A percentile compares a stretch with the other conserved stretches of the same genome.
These are phyloP conservation scores for Nannochloropsis gaditana DNA, from an alignment of 108 stramenopile genomes.

Conservation along the genomic window DNA sequence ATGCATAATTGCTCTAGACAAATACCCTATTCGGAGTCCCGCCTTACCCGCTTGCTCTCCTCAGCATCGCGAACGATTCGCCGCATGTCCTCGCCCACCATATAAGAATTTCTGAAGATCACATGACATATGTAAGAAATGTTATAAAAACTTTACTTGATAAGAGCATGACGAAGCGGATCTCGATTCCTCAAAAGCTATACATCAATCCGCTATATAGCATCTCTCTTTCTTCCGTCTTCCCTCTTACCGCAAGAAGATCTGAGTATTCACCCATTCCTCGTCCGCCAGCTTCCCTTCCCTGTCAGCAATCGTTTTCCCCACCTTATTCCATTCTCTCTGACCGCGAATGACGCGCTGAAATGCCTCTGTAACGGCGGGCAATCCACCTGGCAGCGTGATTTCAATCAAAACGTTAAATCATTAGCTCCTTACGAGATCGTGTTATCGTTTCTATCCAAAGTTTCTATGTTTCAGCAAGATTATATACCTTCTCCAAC, in stretches of 20 bases:
- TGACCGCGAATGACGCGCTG: neutral
- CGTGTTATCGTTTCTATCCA: no score
- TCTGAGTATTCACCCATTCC: neutral
- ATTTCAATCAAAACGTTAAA: no score
- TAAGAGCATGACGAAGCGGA: neutral
- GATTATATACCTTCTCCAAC: neutral
- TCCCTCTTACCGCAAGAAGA: neutral
- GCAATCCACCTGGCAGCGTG: neutral
- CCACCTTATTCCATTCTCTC: neutral
- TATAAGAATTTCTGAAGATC: neutral
- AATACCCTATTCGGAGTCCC: no score
- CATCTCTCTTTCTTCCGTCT: neutral
- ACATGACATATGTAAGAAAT: neutral
- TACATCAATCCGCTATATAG: neutral
- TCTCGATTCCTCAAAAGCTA: neutral
- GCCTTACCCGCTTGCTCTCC: neutral
- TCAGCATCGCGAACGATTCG: neutral
- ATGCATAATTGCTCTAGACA: no score
- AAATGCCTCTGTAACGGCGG: neutral
- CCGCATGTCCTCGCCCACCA: conserved; percentile 17
- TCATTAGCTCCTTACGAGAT: no score
- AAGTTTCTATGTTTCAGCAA: no score
- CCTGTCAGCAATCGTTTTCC: neutral
- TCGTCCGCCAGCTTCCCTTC: conserved; percentile 7
- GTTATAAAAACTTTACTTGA: neutral